Evolutionary conservation across 257 asterid genomes (phyloP).

Genomic region (Penstemon newberryi): DNA sequence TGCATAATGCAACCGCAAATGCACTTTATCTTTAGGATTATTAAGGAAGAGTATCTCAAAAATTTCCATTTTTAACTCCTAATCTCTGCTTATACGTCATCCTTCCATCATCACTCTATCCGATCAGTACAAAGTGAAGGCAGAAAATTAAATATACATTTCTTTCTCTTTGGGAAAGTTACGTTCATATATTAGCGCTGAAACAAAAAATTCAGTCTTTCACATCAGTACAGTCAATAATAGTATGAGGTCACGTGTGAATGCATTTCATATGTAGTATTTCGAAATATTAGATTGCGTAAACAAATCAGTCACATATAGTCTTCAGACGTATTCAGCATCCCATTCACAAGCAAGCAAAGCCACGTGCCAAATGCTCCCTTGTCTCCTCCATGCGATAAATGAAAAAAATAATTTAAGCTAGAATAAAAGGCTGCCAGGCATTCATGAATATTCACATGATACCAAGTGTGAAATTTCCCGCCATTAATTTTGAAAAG

Average conservation of each 20-base stretch:
- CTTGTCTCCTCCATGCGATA: not conserved
- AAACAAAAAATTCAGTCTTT: too few species aligned
- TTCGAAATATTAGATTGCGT: too few species aligned
- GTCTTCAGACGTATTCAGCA: not conserved
- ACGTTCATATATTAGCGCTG: too few species aligned
- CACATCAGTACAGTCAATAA: too few species aligned
- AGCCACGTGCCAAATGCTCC: constrained; percentile 6
- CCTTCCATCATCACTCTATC: not conserved
- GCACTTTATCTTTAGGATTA: not conserved
- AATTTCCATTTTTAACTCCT: not conserved
- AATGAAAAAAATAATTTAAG: not conserved
- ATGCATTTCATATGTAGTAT: too few species aligned
- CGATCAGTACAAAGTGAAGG: not conserved
- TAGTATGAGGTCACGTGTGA: too few species aligned
- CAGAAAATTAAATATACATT: not conserved
- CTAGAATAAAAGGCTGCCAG: not conserved
- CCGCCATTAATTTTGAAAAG: constrained; percentile 2
- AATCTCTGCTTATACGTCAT: not conserved
- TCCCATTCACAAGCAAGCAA: constrained; percentile 7
- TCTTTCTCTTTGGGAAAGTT: too few species aligned
- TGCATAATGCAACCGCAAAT: not conserved
- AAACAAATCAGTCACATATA: too few species aligned
- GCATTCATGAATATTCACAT: constrained; percentile 7
- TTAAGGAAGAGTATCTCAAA: not conserved
- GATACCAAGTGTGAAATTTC: constrained; percentile 7